Evolutionary conservation across 2,329 filamentous ascomycete genomes (phyloP).

Genomic region (Aphanoascus verrucosus): DNA sequence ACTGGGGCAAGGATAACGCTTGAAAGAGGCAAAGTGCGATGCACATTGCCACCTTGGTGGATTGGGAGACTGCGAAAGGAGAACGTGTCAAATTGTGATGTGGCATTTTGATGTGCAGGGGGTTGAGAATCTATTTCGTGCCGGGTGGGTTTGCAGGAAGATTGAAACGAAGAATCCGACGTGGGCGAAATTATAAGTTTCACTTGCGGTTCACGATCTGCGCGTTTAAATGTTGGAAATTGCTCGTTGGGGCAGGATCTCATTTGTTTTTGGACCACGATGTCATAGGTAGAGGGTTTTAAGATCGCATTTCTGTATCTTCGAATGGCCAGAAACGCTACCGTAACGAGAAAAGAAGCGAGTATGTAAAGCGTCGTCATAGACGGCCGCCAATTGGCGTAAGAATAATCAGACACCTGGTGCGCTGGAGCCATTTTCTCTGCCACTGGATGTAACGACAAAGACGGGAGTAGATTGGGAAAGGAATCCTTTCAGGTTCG

Average conservation of each 20-base stretch:
- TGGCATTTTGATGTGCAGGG: background rate
- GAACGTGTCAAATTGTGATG: background rate
- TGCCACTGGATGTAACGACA: background rate
- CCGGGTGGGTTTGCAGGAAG: no score
- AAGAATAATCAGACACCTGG: background rate
- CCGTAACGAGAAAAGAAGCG: background rate
- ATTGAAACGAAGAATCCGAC: background rate
- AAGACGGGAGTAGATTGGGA: background rate
- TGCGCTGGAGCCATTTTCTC: conserved; percentile 2
- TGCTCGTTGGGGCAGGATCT: background rate
- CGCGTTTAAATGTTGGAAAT: background rate
- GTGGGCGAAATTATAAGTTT: background rate
- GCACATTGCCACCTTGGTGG: background rate
- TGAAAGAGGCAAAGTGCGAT: background rate
- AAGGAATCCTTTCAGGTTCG: background rate
- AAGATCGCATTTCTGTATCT: background rate
- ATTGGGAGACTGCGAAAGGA: background rate
- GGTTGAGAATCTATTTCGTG: background rate
- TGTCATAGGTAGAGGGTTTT: background rate
- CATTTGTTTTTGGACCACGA: background rate
- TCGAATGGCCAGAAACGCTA: background rate
- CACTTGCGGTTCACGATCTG: no score
- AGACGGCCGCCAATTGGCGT: background rate
- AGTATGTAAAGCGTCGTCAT: background rate
- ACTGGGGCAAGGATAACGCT: background rate